phyloP scores from a whole-genome alignment of 305 asterid species.

The Vinca major region DNA sequence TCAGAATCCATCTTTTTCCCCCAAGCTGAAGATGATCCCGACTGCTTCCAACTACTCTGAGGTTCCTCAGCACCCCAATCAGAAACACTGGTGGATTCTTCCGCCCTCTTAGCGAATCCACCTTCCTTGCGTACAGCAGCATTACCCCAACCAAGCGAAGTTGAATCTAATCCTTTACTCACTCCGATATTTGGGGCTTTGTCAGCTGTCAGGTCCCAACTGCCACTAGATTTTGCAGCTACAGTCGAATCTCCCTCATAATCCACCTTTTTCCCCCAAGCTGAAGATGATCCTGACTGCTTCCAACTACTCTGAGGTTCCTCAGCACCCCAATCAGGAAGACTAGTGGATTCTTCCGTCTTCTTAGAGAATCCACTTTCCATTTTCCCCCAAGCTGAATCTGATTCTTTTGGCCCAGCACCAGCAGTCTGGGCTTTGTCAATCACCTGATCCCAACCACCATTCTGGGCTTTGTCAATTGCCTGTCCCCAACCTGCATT shows the following conservation, averaged over 20 bases:
- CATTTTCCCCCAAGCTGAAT: slow-evolving; percentile 14
- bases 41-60: slow-evolving; percentile 13
- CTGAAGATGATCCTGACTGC: slow-evolving; percentile 21
- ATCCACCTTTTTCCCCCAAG: slow-evolving; percentile 35
- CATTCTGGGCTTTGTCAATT: not conserved
- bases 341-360: slow-evolving; percentile 1
- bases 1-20: slow-evolving; percentile 13
- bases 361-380: slow-evolving; percentile 2
- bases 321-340: slow-evolving; percentile 11
- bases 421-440: not conserved
- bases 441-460: not conserved
- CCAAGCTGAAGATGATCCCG: slow-evolving; percentile 24
- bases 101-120: not conserved
- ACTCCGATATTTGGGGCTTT: not conserved
- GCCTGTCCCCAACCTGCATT: slow-evolving; percentile 20
- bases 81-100: not conserved
- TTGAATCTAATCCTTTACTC: not conserved
- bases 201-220: slow-evolving; percentile 3
- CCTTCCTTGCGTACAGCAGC: not conserved
- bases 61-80: slow-evolving; percentile 10
- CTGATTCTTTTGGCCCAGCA: not conserved
- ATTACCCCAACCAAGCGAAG: slow-evolving; percentile 4
- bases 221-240: not conserved
- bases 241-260: not conserved
- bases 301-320: slow-evolving; percentile 11